Conservation (phyloP, 768 basidiomycete genomes). For the Tylopilus vinaceipallidus region DNA sequence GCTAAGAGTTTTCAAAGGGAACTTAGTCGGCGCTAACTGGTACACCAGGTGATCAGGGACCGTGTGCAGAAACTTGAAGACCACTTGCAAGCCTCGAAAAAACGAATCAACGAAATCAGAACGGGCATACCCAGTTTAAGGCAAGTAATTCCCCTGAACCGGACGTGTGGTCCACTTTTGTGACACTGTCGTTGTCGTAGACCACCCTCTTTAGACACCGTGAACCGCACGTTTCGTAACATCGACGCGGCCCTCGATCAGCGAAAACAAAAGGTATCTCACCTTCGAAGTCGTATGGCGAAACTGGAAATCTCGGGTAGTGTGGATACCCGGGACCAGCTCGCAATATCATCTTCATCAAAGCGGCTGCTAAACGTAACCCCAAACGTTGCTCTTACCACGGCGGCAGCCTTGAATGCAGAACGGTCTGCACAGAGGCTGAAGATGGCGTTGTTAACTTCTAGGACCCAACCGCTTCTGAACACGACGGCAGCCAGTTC, state of each 20-base stretch:
- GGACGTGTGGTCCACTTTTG: neutral
- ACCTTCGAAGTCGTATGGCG: slow-evolving; percentile 50
- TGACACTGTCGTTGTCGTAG: slow-evolving; percentile 39
- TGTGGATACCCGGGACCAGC: slow-evolving; percentile 37
- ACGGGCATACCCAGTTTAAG: slow-evolving; percentile 61
- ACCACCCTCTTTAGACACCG: slow-evolving; percentile 80
- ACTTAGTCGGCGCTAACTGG: slow-evolving; percentile 4
- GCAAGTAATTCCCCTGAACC: slow-evolving; percentile 38
- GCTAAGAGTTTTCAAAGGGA: slow-evolving; percentile 20
- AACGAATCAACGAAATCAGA: slow-evolving; percentile 59
- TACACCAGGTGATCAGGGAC: slow-evolving; percentile 58
- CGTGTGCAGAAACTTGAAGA: slow-evolving; percentile 80
- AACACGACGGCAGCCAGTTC: slow-evolving; percentile 48
- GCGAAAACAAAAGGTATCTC: slow-evolving; percentile 52
- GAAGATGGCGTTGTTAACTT: slow-evolving; percentile 62
- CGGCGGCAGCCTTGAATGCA: slow-evolving; percentile 79
- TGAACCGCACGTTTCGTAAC: slow-evolving; percentile 80
- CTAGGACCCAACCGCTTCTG: slow-evolving; percentile 62
- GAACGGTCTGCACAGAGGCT: slow-evolving; percentile 71
- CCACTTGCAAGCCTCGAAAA: slow-evolving; percentile 66
- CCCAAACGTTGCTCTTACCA: slow-evolving; percentile 67
- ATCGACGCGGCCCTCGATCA: slow-evolving; percentile 72
- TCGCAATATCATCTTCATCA: slow-evolving; percentile 39
- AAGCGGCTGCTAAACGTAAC: slow-evolving; percentile 46
- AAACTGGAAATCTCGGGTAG: slow-evolving; percentile 43